Evolutionary conservation across 345 rosid genomes (phyloP).

Genomic region (Linum trigynum): DNA sequence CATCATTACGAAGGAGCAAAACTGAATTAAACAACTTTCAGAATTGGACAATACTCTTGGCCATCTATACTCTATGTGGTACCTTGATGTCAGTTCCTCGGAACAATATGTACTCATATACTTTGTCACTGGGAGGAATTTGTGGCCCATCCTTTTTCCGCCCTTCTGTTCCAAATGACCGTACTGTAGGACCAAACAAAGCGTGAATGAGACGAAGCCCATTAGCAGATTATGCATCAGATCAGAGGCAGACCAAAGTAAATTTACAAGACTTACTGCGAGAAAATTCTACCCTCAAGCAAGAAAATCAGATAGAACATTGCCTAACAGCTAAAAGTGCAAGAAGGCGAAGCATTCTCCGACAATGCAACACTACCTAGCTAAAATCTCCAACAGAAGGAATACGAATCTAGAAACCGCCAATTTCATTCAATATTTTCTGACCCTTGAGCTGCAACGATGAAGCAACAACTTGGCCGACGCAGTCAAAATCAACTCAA

Average conservation of each 20-base stretch:
- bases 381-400: neutral
- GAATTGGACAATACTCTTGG: neutral
- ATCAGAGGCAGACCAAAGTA: neutral
- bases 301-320: neutral
- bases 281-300: neutral
- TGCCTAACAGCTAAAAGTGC: neutral
- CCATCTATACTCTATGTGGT: neutral
- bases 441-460: neutral
- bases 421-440: neutral
- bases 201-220: neutral
- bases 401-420: neutral
- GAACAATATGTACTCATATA: constrained; percentile 57
- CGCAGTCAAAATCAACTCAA: neutral
- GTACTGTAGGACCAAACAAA: constrained; percentile 28
- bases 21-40: neutral
- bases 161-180: constrained; percentile 74
- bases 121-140: constrained; percentile 49
- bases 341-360: neutral
- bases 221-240: neutral
- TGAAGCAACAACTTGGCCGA: neutral
- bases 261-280: neutral
- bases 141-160: constrained; percentile 60
- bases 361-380: neutral
- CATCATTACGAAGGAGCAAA: neutral
- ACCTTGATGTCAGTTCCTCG: constrained; percentile 68